phyloP scores from a whole-genome alignment of 108 stramenopile species.

The Cyclotella choctawhatcheeana region DNA sequence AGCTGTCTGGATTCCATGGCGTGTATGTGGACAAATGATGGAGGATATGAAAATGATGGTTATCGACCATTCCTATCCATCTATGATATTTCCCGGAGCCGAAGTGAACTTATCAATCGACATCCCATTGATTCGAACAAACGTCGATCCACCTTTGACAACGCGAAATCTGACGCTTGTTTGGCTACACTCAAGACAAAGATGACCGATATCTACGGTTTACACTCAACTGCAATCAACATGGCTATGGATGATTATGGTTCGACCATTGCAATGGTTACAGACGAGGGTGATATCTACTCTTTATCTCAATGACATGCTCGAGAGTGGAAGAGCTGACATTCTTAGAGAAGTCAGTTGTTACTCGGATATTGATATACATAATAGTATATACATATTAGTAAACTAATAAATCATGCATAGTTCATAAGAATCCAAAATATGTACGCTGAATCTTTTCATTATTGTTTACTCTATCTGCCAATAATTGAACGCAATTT shows the following conservation, averaged over 20 bases:
- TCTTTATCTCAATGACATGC: not conserved
- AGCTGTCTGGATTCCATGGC: constrained; percentile 17
- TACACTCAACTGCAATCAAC: not conserved
- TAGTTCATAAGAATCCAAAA: too few relatives aligned
- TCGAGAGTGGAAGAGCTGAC: not conserved
- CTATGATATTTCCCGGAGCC: constrained; percentile 9
- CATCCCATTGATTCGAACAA: not conserved
- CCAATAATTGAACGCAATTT: too few relatives aligned
- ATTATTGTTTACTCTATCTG: too few relatives aligned
- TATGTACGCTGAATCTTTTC: too few relatives aligned
- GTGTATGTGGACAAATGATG: not conserved
- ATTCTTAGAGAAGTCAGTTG: not conserved
- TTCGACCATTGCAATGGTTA: not conserved
- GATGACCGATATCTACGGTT: constrained; percentile 4
- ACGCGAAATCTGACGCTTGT: not conserved
- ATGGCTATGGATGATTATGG: constrained; percentile 27
- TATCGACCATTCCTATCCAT: not conserved
- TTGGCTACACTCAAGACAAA: not conserved
- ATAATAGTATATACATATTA: too few relatives aligned
- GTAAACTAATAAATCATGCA: too few relatives aligned
- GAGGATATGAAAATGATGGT: not conserved
- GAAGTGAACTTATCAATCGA: not conserved
- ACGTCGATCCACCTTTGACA: not conserved
- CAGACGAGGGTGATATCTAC: constrained; percentile 16
- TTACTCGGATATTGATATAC: too few relatives aligned